These are phyloP conservation scores for Trichomonas tenax DNA, from an alignment of 208 protist genomes.

Conservation along the genomic window DNA sequence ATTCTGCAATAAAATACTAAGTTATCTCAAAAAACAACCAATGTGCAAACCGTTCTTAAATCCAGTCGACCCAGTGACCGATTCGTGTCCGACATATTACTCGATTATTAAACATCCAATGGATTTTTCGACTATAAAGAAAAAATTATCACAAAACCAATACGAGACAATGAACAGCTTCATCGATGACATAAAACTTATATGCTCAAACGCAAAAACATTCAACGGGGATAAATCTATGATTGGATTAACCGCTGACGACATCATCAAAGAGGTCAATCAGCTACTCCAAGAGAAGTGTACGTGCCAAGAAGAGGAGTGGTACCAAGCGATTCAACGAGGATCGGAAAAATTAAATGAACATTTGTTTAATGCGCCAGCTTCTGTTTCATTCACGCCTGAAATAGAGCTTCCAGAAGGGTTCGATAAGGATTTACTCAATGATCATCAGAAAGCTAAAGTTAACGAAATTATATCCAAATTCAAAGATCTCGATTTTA, in stretches of 20 bases:
- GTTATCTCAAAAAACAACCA: neutral
- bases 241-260: neutral
- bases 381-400: neutral
- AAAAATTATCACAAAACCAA: neutral
- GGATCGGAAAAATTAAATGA: neutral
- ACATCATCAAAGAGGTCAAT: neutral
- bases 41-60: neutral
- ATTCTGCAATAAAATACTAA: neutral
- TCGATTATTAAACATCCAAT: constrained; percentile 17
- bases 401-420: neutral
- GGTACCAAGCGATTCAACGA: neutral
- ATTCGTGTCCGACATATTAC: neutral
- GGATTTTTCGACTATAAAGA: constrained; percentile 16
- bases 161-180: neutral
- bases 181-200: neutral
- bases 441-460: neutral
- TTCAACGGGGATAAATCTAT: neutral
- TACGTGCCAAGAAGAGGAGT: neutral
- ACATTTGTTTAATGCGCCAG: neutral
- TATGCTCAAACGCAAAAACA: neutral
- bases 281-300: neutral
- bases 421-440: neutral
- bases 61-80: constrained; percentile 8
- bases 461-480: neutral
- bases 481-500: neutral